Evolutionary conservation across 768 basidiomycete species (phyloP), one percentile per base, ranked within the genome.

Genomic region (Glaciozyma martinii): DNA sequence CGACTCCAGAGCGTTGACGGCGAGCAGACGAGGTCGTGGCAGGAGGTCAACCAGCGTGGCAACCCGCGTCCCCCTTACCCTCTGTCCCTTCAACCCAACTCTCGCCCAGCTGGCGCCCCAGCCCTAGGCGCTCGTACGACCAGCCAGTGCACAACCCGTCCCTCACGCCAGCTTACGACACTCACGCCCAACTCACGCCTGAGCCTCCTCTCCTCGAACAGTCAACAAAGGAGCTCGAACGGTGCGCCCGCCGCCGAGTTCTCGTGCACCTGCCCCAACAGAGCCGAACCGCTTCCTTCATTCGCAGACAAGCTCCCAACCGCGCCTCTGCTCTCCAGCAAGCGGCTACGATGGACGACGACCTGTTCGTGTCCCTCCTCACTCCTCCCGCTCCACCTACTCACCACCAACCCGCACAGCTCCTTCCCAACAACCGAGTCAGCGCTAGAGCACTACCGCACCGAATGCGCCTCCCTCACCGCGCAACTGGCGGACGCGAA

Each of bases 401-500:
- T 10, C 33, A 10, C 33, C 5, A 33, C 33, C 10, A 5, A n/a
- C 42, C 10, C 42, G 42, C 44, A 18, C 47, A 49, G 47, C 13
- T 3, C 47, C 15, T 64, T 66, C 65, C 27, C 33, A 46, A 64
- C 68, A 1, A 44, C 62, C 42, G 52, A 55, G 6, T 56, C 65
- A 40, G 69, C 62, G 16, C 44, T 70, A 23, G 37, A 56, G 23
- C 66, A 76, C 67, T 78, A 75, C 72, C 71, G 71, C 57, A 29
- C 44, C 19, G 73, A 73, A 54, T 75, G 72, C 64, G 50, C 67
- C 16, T 74, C 75, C 49, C 72, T 87, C 59, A 83, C 85, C 58
- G 86, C 90, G 67, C 88, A 90, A 83, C 81, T 93, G 70, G 76
- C 84, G 40, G 88, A 91, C 76, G 90, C 90, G 42, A 83, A 87